Percentiles rank a stretch among this genome's conserved stretches.
These are phyloP conservation scores for Ceratorhiza oryzae-sativae DNA, from an alignment of 1,284 basidiomycete genomes.

Conservation along the genomic window DNA sequence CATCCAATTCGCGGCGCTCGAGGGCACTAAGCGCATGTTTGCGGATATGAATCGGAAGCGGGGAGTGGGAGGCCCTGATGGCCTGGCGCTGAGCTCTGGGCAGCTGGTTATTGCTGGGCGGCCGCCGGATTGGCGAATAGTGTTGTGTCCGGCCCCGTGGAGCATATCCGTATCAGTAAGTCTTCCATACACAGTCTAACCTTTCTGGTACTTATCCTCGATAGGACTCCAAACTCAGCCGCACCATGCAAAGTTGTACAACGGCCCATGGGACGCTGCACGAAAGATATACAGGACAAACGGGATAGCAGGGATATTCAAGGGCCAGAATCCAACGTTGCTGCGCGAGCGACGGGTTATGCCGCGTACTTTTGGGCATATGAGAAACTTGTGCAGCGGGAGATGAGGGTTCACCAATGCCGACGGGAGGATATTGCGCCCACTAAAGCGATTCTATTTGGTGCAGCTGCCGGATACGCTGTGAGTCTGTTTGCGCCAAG, in stretches of 20 bases:
- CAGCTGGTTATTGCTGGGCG: constrained; percentile 85
- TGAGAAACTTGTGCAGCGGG: constrained; percentile 88
- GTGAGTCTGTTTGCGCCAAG: constrained; percentile 56
- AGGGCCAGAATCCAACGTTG: constrained; percentile 91
- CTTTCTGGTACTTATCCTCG: constrained; percentile 5
- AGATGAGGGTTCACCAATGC: constrained; percentile 74
- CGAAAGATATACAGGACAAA: constrained; percentile 76
- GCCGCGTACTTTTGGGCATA: constrained; percentile 93
- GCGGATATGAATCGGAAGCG: constrained; percentile 62
- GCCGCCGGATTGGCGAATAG: constrained; percentile 90
- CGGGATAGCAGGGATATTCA: constrained; percentile 88
- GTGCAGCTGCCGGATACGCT: constrained; percentile 84
- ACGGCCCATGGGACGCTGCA: constrained; percentile 86
- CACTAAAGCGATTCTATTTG: constrained; percentile 79
- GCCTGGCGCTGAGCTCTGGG: constrained; percentile 61
- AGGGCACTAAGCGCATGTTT: constrained; percentile 89
- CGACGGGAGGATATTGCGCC: constrained; percentile 78
- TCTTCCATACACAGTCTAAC: constrained; percentile 45
- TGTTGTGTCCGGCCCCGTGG: constrained; percentile 93
- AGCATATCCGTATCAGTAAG: constrained; percentile 96
- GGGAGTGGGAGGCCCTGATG: constrained; percentile 66
- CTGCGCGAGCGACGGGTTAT: constrained; percentile 86
- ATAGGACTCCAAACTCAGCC: constrained; percentile 89
- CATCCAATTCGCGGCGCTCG: constrained; percentile 94
- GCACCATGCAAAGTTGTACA: constrained; percentile 71